phyloP scores from a whole-genome alignment of 2,329 filamentous ascomycete genomes.

The Penicillium rolfsii region DNA sequence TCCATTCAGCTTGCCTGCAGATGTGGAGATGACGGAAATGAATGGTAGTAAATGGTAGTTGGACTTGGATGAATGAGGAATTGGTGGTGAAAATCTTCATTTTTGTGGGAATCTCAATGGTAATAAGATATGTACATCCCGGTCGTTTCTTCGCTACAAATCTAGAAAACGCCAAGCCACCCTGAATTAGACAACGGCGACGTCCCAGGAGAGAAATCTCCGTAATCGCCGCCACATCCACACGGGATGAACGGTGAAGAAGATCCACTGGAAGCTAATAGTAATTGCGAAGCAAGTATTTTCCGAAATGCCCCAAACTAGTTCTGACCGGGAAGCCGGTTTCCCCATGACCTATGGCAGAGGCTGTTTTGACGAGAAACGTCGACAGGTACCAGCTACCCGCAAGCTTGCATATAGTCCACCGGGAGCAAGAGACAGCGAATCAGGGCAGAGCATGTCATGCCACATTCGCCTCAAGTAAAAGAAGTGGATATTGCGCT shows the following conservation, averaged over 20 bases:
- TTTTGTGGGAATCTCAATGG: slow-evolving; percentile 2
- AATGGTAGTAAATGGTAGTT: neutral
- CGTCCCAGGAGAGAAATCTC: slow-evolving; percentile 6
- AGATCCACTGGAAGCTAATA: neutral
- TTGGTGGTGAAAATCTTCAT: slow-evolving; percentile 1
- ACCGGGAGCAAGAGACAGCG: neutral
- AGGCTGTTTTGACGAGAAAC: neutral
- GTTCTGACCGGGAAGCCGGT: slow-evolving; percentile 5
- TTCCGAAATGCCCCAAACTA: neutral
- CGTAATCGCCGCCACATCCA: slow-evolving; percentile 5
- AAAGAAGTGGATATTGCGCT: slow-evolving; percentile 7
- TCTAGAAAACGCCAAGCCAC: neutral
- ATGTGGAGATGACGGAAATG: slow-evolving; percentile 3
- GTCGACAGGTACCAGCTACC: neutral
- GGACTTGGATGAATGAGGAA: neutral
- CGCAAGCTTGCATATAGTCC: neutral
- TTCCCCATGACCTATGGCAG: neutral
- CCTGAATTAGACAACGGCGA: slow-evolving; percentile 2
- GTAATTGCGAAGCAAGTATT: neutral
- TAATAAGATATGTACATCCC: slow-evolving; percentile 16
- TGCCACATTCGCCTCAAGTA: neutral
- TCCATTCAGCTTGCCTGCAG: slow-evolving; percentile 15
- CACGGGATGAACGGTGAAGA: neutral
- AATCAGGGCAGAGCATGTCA: slow-evolving; percentile 1
- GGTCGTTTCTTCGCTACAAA: slow-evolving; percentile 8